Evolutionary conservation across 73 alveolate species (phyloP), one percentile per base, ranked within the genome.

Genomic region (Uronychia binucleata): DNA sequence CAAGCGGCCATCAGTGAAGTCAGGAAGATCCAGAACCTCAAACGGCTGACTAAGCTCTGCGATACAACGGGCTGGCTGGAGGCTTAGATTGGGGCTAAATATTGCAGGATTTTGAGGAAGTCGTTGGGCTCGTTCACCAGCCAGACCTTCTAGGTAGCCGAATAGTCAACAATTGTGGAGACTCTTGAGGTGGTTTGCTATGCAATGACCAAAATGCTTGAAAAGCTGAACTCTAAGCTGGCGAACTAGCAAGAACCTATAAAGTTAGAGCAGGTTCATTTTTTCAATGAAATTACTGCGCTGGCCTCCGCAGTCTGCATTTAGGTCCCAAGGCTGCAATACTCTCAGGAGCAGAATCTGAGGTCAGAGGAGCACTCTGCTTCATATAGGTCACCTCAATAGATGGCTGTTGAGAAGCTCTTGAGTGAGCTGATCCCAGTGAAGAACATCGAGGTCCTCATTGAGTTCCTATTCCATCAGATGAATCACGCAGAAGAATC

Each of bases 61-160:
- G 96, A 94, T 58, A 89, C 95, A 77, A 95, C 98, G 26, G 98
- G 96, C 74, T 94, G 98, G 97, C 75, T 77, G 33, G 85, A 92
- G 57, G 95, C 96, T 0, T 86, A 92, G 77, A 88, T 94, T 30
- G 98, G 95, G 19, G 97, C 96, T 25, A 94, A 94, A 84, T 94
- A 94, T 86, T 85, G 93, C 1, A 92, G 96, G 80, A 86, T 93
- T n/a, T 79, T 94, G 86, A 34, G 91, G 29, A 83, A 85, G 27
- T 57, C 77, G 5, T 77, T 85, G 32, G 77, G 77, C 30, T 27
- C 58, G 1, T 84, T 86, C 5, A 46, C n/a, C n/a, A n/a, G n/a
- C n/a, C n/a, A n/a, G n/a, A n/a, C n/a, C n/a, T n/a, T n/a, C n/a
- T n/a, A 46, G 67, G 19, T 46, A 46, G 19, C 19, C 67, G 19